These are phyloP conservation scores for Areca catechu DNA, from an alignment of 176 grass and related monocot genomes.

Conservation along the genomic window DNA sequence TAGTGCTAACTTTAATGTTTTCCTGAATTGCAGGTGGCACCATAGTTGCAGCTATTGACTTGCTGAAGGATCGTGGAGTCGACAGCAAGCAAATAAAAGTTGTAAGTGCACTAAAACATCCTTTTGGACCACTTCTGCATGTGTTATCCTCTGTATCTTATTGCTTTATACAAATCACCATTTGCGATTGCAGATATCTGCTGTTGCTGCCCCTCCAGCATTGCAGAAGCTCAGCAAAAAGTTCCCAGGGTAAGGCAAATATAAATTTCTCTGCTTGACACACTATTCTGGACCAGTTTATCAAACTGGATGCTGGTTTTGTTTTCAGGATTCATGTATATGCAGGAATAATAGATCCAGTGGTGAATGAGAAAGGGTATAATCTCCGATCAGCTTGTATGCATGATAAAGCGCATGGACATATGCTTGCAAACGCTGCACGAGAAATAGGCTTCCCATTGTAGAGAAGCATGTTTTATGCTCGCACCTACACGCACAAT, in stretches of 20 bases:
- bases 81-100: constrained; percentile 86
- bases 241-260: constrained; percentile 63
- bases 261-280: too few relatives aligned
- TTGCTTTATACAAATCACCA: constrained; percentile 5
- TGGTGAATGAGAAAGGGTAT: constrained; percentile 97
- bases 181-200: constrained; percentile 53
- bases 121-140: neutral
- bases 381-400: neutral
- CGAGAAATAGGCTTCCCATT: too few relatives aligned
- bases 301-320: neutral
- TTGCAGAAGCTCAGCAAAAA: constrained; percentile 79
- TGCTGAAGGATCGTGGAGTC: constrained; percentile 77
- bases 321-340: constrained; percentile 78
- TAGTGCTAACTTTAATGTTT: too few relatives aligned
- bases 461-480: too few relatives aligned
- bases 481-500: too few relatives aligned
- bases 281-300: too few relatives aligned
- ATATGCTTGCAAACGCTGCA: too few relatives aligned
- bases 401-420: neutral
- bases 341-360: constrained; percentile 80
- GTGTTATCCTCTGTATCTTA: neutral
- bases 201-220: constrained; percentile 84
- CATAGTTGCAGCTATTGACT: constrained; percentile 78
- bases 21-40: constrained; percentile 57
- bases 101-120: constrained; percentile 35